phyloP scores from a whole-genome alignment of 1,284 basidiomycete genomes.

The Meripilus lineatus region DNA sequence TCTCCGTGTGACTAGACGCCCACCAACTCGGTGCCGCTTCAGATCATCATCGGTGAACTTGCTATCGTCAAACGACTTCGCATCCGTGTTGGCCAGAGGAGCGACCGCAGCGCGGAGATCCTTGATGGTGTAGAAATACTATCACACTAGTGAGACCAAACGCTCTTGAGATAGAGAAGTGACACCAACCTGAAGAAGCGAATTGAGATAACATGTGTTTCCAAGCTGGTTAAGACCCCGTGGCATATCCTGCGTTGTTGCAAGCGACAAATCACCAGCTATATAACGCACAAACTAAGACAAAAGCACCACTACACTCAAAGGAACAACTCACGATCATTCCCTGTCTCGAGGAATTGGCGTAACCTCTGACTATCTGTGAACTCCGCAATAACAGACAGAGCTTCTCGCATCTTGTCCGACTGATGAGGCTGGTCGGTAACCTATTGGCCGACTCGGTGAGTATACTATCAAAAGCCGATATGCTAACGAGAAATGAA shows the following conservation, averaged over 20 bases:
- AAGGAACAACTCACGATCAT: conserved; percentile 55
- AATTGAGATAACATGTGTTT: conserved; percentile 92
- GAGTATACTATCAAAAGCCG: too few species aligned
- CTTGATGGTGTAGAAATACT: conserved; percentile 96
- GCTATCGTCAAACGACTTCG: conserved; percentile 57
- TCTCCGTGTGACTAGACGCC: conserved; percentile 71
- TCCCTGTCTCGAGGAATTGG: conserved; percentile 59
- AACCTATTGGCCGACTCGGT: conserved; percentile 37
- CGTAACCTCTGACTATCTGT: conserved; percentile 70
- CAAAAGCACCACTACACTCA: neutral
- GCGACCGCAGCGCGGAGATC: conserved; percentile 77
- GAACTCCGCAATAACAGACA: conserved; percentile 65
- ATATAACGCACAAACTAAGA: neutral
- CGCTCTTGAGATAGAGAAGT: neutral
- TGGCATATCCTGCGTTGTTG: conserved; percentile 63
- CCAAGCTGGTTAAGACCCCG: conserved; percentile 89
- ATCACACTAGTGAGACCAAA: conserved; percentile 7
- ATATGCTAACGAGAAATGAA: neutral
- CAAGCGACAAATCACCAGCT: conserved; percentile 59
- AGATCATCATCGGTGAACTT: conserved; percentile 75
- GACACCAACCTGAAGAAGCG: conserved; percentile 61
- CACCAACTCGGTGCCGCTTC: conserved; percentile 81
- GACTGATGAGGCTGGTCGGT: conserved; percentile 62
- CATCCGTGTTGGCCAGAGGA: conserved; percentile 50
- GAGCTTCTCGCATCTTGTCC: conserved; percentile 62